Evolutionary conservation across 192 early-diverging fungal species (phyloP).

Genomic region (Coemansia sp.): DNA sequence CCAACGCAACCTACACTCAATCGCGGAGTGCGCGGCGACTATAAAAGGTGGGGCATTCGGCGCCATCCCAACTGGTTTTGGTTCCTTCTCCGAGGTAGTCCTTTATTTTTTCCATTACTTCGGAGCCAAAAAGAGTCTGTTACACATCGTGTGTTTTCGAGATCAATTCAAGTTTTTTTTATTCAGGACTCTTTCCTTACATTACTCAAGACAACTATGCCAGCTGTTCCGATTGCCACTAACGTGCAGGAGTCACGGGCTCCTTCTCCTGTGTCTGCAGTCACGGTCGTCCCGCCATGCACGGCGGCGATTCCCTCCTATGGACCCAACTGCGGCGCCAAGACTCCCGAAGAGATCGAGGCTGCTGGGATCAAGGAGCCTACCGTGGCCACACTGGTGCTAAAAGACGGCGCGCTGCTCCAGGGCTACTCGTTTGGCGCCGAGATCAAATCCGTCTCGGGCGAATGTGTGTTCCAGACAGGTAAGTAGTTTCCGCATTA

Average conservation of each 20-base stretch:
- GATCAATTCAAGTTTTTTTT: conserved; percentile 6
- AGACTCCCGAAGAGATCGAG: conserved; percentile 38
- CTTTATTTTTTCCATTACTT: conserved; percentile 42
- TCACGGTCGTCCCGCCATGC: conserved; percentile 43
- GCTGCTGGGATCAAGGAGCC: conserved; percentile 24
- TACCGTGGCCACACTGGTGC: conserved; percentile 65
- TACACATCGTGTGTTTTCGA: conserved; percentile 28
- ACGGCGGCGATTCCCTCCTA: conserved; percentile 38
- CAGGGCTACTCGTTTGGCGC: conserved; percentile 96
- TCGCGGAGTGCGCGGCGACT: not conserved
- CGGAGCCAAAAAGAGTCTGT: conserved; percentile 35
- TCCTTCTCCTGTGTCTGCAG: conserved; percentile 27
- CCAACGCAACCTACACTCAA: no score
- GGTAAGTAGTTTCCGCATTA: conserved; percentile 56
- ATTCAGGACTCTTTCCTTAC: not conserved
- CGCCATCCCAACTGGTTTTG: conserved; percentile 22
- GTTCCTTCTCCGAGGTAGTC: conserved; percentile 57
- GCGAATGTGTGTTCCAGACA: conserved; percentile 99
- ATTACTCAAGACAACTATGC: conserved; percentile 14
- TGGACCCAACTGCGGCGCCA: conserved; percentile 41
- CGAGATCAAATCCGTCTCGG: conserved; percentile 77
- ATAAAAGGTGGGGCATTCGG: conserved; percentile 31
- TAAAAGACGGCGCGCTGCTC: conserved; percentile 81
- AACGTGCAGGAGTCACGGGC: conserved; percentile 51
- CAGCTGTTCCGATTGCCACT: conserved; percentile 49